Evolutionary conservation across 2,329 filamentous ascomycete species (phyloP).

Genomic region (Rhexocercosporidium sp.): DNA sequence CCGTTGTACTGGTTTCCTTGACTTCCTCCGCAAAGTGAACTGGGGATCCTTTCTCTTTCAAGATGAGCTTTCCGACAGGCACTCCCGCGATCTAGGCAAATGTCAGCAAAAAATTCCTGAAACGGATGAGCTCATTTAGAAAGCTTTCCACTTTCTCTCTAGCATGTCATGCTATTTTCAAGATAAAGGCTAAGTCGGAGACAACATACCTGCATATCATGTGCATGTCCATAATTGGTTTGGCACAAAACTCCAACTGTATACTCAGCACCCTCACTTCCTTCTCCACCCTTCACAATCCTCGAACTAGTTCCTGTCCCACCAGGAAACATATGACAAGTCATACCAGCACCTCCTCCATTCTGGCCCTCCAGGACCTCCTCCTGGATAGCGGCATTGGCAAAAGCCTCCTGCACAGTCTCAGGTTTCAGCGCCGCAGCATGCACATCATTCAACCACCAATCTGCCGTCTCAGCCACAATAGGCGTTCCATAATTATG

Average conservation of each 20-base stretch:
- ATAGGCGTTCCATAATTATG: slow-evolving; percentile 52
- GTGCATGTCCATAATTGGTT: slow-evolving; percentile 65
- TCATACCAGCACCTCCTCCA: slow-evolving; percentile 72
- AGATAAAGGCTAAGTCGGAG: not conserved
- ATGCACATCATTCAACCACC: slow-evolving; percentile 61
- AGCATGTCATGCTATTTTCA: not conserved
- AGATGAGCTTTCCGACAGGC: slow-evolving; percentile 63
- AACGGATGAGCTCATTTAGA: not conserved
- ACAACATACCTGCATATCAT: slow-evolving; percentile 51
- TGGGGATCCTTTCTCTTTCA: slow-evolving; percentile 48
- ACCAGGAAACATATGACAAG: slow-evolving; percentile 69
- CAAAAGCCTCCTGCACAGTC: slow-evolving; percentile 60
- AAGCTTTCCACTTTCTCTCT: not conserved
- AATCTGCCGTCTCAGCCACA: slow-evolving; percentile 68
- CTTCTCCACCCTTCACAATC: slow-evolving; percentile 53
- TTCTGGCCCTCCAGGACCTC: slow-evolving; percentile 64
- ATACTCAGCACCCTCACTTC: slow-evolving; percentile 48
- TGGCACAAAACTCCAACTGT: slow-evolving; percentile 68
- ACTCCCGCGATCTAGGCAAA: slow-evolving; percentile 56
- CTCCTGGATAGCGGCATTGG: slow-evolving; percentile 52
- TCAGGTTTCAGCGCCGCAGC: slow-evolving; percentile 59
- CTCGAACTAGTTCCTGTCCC: slow-evolving; percentile 68
- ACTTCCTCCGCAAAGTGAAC: slow-evolving; percentile 38
- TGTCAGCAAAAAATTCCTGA: not conserved
- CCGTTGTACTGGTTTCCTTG: slow-evolving; percentile 38